Conservation (phyloP, 2,329 filamentous ascomycete genomes). For the Xylariaceae sp. region DNA sequence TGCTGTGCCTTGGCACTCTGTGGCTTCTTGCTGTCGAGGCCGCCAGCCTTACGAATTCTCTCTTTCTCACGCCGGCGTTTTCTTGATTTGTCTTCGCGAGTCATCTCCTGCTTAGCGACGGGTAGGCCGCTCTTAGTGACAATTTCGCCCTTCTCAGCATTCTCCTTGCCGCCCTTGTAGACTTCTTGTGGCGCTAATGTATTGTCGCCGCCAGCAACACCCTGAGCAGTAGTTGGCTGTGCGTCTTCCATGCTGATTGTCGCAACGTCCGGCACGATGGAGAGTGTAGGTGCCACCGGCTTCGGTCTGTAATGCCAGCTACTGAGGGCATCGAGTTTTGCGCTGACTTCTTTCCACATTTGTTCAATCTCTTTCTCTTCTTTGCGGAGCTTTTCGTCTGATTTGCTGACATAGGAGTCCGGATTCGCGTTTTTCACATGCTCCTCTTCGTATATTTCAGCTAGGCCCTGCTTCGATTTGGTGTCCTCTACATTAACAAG, state of each 20-base stretch:
- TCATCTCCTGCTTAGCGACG: conserved; percentile 78
- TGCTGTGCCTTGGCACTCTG: conserved; percentile 55
- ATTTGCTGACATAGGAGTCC: conserved; percentile 69
- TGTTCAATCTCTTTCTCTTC: conserved; percentile 78
- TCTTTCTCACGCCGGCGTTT: conserved; percentile 79
- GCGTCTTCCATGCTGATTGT: conserved; percentile 93
- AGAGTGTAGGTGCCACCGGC: conserved; percentile 71
- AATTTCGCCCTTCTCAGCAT: conserved; percentile 61
- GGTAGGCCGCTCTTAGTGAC: conserved; percentile 71
- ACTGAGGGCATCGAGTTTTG: conserved; percentile 79
- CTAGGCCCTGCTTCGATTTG: conserved; percentile 81
- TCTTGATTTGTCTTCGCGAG: conserved; percentile 74
- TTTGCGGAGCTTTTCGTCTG: conserved; percentile 73
- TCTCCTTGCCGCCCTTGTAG: conserved; percentile 72
- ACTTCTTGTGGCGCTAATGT: conserved; percentile 92
- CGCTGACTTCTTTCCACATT: conserved; percentile 76
- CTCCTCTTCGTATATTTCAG: conserved; percentile 91
- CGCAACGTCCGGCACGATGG: conserved; percentile 85
- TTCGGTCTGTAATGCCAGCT: conserved; percentile 96
- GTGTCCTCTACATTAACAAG: conserved; percentile 78
- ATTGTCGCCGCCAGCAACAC: conserved; percentile 60
- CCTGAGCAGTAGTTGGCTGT: conserved; percentile 74
- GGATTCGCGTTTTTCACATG: conserved; percentile 74
- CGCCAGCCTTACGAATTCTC: conserved; percentile 65
- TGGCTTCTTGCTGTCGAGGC: conserved; percentile 40